A percentile compares a stretch with the other conserved stretches of the same genome.
Conservation (phyloP, 345 rosid species). For the Pugionium dolabratum region DNA sequence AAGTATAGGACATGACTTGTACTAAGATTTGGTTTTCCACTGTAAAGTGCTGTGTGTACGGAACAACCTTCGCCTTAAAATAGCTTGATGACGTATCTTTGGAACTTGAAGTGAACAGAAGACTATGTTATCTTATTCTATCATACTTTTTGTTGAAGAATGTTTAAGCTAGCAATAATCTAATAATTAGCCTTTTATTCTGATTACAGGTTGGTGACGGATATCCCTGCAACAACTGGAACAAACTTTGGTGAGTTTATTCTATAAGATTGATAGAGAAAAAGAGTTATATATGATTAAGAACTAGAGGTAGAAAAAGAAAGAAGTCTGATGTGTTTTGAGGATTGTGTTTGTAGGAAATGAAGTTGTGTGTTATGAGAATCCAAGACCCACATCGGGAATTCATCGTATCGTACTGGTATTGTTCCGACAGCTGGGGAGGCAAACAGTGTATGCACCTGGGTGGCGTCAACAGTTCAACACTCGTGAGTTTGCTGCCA, state of each 20-base stretch:
- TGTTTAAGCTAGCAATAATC: background rate
- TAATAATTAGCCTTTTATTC: background rate
- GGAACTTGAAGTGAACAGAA: constrained; percentile 7
- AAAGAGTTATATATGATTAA: background rate
- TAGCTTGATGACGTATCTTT: constrained; percentile 16
- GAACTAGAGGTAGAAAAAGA: background rate
- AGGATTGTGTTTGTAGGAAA: constrained; percentile 49
- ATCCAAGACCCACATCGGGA: constrained; percentile 71
- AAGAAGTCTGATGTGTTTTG: background rate
- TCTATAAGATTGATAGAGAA: background rate
- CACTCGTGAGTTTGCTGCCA: constrained; percentile 82
- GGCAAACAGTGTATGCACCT: constrained; percentile 88
- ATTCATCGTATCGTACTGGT: constrained; percentile 71
- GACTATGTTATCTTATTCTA: background rate
- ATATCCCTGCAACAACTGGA: constrained; percentile 46
- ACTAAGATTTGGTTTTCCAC: constrained; percentile 19
- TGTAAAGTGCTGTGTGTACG: constrained; percentile 28
- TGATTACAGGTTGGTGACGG: constrained; percentile 43
- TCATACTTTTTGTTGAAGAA: too few relatives aligned
- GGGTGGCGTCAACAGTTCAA: constrained; percentile 90
- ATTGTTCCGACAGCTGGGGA: constrained; percentile 73
- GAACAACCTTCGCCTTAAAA: background rate
- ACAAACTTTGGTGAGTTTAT: constrained; percentile 41
- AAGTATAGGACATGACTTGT: constrained; percentile 16
- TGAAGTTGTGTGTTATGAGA: constrained; percentile 72